Conservation (phyloP, 2,329 filamentous ascomycete species). For the Septoria petroselini region DNA sequence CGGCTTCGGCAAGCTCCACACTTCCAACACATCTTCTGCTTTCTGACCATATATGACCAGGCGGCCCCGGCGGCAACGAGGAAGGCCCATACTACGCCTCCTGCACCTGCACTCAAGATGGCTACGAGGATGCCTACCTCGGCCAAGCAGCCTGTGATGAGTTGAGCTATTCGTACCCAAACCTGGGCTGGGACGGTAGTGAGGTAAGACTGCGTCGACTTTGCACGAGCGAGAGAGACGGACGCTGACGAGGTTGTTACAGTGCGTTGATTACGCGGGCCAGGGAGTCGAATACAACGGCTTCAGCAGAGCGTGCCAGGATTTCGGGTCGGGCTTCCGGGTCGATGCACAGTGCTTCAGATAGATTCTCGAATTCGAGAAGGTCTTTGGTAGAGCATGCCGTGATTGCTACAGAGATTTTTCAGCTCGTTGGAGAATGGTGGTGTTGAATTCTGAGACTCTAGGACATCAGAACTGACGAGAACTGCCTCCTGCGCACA, state of each 20-base stretch:
- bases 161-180: background rate
- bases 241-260: too few species aligned
- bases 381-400: background rate
- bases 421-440: background rate
- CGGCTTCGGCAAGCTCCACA: background rate
- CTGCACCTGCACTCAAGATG: background rate
- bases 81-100: background rate
- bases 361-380: too few species aligned
- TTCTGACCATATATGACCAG: too few species aligned
- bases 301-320: background rate
- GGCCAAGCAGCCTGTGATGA: background rate
- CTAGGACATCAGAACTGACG: too few species aligned
- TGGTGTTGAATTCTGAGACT: too few species aligned
- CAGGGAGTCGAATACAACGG: background rate
- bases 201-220: too few species aligned
- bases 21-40: too few species aligned
- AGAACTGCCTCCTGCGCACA: too few species aligned
- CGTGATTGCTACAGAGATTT: background rate
- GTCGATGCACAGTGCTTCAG: background rate
- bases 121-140: background rate
- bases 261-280: background rate
- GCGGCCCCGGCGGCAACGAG: background rate
- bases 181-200: background rate
- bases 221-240: too few species aligned
- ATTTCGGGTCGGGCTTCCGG: background rate